phyloP scores from a whole-genome alignment of 768 basidiomycete genomes.

The Termitomyces sp. region DNA sequence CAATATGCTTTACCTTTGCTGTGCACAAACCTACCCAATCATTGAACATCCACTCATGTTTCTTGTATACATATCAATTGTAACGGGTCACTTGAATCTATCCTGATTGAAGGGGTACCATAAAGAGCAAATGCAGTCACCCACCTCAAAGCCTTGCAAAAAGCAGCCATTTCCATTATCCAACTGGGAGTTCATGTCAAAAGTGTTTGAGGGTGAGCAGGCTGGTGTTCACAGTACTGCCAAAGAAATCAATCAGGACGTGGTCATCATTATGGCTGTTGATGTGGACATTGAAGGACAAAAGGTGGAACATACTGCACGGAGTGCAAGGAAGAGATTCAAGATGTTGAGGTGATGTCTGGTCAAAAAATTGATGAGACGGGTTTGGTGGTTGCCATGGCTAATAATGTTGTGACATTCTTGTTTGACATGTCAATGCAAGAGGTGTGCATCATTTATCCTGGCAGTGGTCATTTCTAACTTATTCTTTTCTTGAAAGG shows the following conservation, averaged over 20 bases:
- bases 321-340: conserved; percentile 92
- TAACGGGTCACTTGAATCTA: too few relatives aligned
- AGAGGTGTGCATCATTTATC: conserved; percentile 56
- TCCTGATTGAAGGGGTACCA: too few relatives aligned
- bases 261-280: conserved; percentile 78
- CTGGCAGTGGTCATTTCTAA: background rate
- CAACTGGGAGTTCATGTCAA: conserved; percentile 98
- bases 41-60: too few relatives aligned
- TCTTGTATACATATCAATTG: too few relatives aligned
- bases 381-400: conserved; percentile 89
- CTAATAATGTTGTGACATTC: conserved; percentile 91
- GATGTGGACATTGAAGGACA: conserved; percentile 85
- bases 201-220: conserved; percentile 96
- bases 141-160: conserved; percentile 86
- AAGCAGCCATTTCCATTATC: conserved; percentile 89
- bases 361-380: conserved; percentile 95
- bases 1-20: too few relatives aligned
- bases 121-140: too few relatives aligned
- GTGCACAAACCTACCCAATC: too few relatives aligned
- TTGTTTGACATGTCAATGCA: conserved; percentile 95
- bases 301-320: conserved; percentile 80
- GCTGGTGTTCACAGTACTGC: conserved; percentile 90
- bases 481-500: conserved; percentile 38
- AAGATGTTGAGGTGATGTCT: conserved; percentile 96
- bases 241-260: conserved; percentile 82